These are phyloP conservation scores for Aspergillus bertholletiae DNA, from an alignment of 495 filamentous ascomycete genomes.

Conservation along the genomic window DNA sequence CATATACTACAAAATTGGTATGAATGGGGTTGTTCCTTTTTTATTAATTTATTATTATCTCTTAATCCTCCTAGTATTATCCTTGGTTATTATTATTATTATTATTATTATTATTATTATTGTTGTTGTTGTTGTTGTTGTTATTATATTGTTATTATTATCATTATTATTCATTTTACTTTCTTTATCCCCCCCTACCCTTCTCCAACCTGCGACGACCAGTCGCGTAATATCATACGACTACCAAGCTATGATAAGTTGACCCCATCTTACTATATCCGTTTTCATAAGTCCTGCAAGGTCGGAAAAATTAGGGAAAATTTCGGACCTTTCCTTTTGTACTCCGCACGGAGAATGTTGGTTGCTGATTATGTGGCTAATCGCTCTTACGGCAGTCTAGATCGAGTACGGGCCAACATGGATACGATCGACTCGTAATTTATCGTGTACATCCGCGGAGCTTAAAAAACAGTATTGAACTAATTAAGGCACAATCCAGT, in stretches of 20 bases:
- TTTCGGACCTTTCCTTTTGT: neutral
- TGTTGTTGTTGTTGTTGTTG: no score
- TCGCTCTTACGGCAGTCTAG: neutral
- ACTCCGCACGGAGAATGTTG: neutral
- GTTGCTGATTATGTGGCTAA: neutral
- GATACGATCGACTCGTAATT: constrained; percentile 1
- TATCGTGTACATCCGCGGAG: neutral
- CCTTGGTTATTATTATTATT: no score
- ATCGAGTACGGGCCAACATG: neutral
- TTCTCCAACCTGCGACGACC: neutral
- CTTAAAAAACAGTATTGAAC: neutral
- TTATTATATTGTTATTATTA: no score
- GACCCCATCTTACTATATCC: no score
- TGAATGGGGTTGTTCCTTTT: constrained; percentile 1
- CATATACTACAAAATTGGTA: neutral
- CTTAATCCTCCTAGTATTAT: neutral
- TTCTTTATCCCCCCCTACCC: no score
- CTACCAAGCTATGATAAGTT: no score
- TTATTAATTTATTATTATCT: neutral
- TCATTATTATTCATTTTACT: no score
- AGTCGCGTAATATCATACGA: neutral
- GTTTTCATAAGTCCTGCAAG: no score
- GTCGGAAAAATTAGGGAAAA: neutral
- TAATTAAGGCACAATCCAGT: neutral
- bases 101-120: no score